These are phyloP conservation scores for Amaranthus hypochondriacus DNA, from an alignment of 148 eudicot species.

Conservation along the genomic window DNA sequence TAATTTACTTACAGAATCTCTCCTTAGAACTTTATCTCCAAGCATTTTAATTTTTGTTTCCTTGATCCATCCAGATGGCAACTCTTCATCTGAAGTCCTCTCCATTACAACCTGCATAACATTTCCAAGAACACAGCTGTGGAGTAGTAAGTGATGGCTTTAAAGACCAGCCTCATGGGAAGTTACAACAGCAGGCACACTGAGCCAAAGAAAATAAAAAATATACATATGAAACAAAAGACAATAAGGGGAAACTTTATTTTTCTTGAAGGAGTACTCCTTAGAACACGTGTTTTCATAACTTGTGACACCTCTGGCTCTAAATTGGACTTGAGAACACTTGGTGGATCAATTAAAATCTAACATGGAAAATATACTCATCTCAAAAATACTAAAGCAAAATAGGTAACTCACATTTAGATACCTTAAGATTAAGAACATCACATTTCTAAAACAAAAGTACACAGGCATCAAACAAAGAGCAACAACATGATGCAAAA, in stretches of 20 bases:
- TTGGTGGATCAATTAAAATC: constrained; percentile 15
- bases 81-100: constrained; percentile 38
- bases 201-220: background rate
- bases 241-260: constrained; percentile 5
- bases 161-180: background rate
- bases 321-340: constrained; percentile 1
- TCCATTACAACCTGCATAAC: constrained; percentile 34
- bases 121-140: constrained; percentile 6
- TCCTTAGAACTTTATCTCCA: constrained; percentile 29
- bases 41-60: constrained; percentile 42
- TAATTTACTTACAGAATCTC: constrained; percentile 42
- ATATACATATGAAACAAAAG: background rate
- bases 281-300: constrained; percentile 4
- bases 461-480: no score
- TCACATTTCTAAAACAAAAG: no score
- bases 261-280: constrained; percentile 10
- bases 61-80: constrained; percentile 68
- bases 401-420: no score
- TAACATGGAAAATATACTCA: constrained; percentile 7
- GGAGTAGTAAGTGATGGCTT: constrained; percentile 13
- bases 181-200: constrained; percentile 2
- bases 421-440: no score
- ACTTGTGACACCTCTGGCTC: background rate
- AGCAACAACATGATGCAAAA: no score
- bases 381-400: constrained; percentile 9